These are phyloP conservation scores for Camillea tinctor DNA, from an alignment of 2,329 filamentous ascomycete genomes.

Conservation along the genomic window DNA sequence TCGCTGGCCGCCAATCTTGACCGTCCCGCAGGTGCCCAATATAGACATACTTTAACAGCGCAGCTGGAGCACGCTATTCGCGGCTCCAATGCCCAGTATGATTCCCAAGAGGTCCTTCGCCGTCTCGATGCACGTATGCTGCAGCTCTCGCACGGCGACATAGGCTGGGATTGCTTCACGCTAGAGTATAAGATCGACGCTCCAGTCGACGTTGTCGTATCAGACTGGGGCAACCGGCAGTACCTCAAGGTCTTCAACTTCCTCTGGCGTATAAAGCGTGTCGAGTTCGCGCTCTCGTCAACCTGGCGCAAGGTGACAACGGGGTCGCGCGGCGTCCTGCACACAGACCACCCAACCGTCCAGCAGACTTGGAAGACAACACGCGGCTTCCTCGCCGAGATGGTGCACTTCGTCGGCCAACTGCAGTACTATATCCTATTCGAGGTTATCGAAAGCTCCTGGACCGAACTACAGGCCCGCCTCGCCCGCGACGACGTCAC, in stretches of 20 bases:
- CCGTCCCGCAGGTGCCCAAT: constrained; percentile 92
- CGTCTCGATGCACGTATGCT: constrained; percentile 97
- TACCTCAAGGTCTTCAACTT: constrained; percentile 99
- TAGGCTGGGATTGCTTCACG: constrained; percentile 98
- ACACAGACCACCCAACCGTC: constrained; percentile 67
- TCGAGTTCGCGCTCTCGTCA: constrained; percentile 87
- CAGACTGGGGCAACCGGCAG: constrained; percentile 90
- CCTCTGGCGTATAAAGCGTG: constrained; percentile 95
- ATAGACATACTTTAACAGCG: constrained; percentile 94
- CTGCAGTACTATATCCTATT: constrained; percentile 98
- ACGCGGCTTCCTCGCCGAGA: constrained; percentile 85
- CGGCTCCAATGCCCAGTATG: constrained; percentile 94
- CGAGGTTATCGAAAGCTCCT: constrained; percentile 95
- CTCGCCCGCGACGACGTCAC: constrained; percentile 85
- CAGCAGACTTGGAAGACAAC: constrained; percentile 86
- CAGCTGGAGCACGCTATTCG: constrained; percentile 96
- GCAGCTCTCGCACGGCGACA: constrained; percentile 92
- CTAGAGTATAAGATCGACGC: constrained; percentile 98
- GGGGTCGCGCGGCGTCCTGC: constrained; percentile 85
- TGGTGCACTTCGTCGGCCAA: constrained; percentile 97
- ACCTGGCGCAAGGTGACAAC: constrained; percentile 97
- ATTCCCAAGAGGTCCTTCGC: constrained; percentile 85
- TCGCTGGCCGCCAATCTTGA: constrained; percentile 90
- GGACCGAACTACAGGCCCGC: constrained; percentile 83
- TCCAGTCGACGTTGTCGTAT: constrained; percentile 94